phyloP scores from a whole-genome alignment of 2,329 filamentous ascomycete species.

The Leptosphaerulina australis region DNA sequence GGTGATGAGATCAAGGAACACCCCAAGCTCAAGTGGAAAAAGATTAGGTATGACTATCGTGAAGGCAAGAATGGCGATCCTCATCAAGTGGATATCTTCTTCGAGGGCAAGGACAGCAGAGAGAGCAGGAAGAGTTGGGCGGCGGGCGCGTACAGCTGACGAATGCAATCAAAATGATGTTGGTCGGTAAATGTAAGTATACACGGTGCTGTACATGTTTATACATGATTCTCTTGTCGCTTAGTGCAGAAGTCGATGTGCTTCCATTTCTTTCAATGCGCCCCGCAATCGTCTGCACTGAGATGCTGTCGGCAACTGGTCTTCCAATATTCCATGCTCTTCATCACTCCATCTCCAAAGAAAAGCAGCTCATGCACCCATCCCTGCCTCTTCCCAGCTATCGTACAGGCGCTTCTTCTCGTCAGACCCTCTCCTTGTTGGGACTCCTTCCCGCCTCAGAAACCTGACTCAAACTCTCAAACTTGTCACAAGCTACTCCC shows the following conservation, averaged over 20 bases:
- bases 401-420: constrained; percentile 4
- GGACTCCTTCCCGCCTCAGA: not conserved
- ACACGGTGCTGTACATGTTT: constrained; percentile 17
- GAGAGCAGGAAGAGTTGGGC: constrained; percentile 34
- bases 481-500: constrained; percentile 50
- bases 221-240: not conserved
- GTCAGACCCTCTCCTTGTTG: not conserved
- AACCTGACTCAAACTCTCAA: not conserved
- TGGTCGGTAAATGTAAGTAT: constrained; percentile 9
- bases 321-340: too few relatives aligned
- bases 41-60: constrained; percentile 37
- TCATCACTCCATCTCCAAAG: too few relatives aligned
- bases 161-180: not conserved
- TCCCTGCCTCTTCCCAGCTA: not conserved
- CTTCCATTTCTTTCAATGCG: not conserved
- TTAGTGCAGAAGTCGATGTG: not conserved
- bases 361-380: not conserved
- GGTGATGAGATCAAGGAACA: constrained; percentile 39
- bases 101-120: constrained; percentile 28
- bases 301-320: not conserved
- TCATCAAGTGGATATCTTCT: constrained; percentile 36
- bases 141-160: constrained; percentile 30
- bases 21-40: constrained; percentile 32
- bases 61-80: constrained; percentile 33
- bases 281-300: not conserved